Conservation (phyloP, 129 eudicot species). For the Dittrichia graveolens region DNA sequence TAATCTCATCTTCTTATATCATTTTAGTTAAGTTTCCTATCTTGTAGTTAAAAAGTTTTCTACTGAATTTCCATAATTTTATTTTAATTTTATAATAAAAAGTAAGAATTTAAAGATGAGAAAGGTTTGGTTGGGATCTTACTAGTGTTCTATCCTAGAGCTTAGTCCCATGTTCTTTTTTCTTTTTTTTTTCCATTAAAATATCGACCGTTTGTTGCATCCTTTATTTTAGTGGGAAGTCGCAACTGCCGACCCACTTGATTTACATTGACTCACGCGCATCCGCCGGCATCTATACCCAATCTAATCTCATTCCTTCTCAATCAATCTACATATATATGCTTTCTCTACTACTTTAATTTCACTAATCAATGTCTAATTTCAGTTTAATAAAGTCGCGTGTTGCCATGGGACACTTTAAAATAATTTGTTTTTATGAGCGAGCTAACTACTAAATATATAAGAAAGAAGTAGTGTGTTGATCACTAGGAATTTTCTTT, state of each 20-base stretch:
- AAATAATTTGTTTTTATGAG: no score
- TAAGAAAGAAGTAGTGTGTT: no score
- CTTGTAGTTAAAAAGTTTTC: no score
- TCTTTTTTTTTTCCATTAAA: background rate
- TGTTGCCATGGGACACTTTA: no score
- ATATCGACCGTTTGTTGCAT: conserved; percentile 24
- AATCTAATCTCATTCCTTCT: conserved; percentile 23
- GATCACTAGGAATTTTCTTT: no score
- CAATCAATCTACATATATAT: conserved; percentile 24
- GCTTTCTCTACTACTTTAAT: background rate
- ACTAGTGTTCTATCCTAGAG: conserved; percentile 28
- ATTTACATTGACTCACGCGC: conserved; percentile 37
- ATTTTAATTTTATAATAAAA: background rate
- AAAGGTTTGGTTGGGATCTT: conserved; percentile 18
- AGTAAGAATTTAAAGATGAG: conserved; percentile 4
- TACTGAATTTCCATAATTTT: no score
- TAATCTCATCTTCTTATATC: no score
- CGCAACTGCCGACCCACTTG: conserved; percentile 43
- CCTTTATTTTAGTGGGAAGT: conserved; percentile 21
- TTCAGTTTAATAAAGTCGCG: background rate
- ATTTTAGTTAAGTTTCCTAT: no score
- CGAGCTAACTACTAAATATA: no score
- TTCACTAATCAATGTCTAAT: background rate
- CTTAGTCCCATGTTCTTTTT: conserved; percentile 36
- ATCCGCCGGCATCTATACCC: conserved; percentile 39